Percentiles rank a stretch among this genome's conserved stretches.
Conservation (phyloP, 2,329 filamentous ascomycete species). For the Bipolaris oryzae region DNA sequence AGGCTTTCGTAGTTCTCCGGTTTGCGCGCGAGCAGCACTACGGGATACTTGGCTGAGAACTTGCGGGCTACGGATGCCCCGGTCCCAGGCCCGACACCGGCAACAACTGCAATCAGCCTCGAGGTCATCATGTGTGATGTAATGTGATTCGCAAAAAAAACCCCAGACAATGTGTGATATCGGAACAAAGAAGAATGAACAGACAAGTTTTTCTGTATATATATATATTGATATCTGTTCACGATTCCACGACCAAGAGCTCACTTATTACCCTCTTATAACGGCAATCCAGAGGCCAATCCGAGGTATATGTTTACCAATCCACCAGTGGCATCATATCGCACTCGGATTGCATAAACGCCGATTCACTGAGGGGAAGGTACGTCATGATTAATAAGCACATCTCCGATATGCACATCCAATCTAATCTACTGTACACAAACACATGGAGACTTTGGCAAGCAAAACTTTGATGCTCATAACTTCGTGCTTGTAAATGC, state of each 20-base stretch:
- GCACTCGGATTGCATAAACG: constrained; percentile 26
- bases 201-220: no score
- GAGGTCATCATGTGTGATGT: constrained; percentile 41
- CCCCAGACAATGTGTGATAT: no score
- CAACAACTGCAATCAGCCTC: constrained; percentile 70
- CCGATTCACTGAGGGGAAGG: constrained; percentile 25
- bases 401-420: constrained; percentile 8
- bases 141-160: background rate
- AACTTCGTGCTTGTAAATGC: constrained; percentile 7
- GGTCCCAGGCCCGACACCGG: constrained; percentile 76
- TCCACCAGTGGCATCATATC: constrained; percentile 29
- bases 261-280: background rate
- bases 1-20: constrained; percentile 69
- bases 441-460: no score
- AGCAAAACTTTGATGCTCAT: background rate
- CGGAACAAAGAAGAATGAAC: no score
- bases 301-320: constrained; percentile 32
- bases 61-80: constrained; percentile 65
- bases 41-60: constrained; percentile 69
- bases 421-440: no score
- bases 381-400: constrained; percentile 38
- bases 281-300: background rate
- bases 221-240: no score
- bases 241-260: no score
- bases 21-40: constrained; percentile 75